phyloP scores from a whole-genome alignment of 2,329 filamentous ascomycete genomes.

The Graphilbum sp. region DNA sequence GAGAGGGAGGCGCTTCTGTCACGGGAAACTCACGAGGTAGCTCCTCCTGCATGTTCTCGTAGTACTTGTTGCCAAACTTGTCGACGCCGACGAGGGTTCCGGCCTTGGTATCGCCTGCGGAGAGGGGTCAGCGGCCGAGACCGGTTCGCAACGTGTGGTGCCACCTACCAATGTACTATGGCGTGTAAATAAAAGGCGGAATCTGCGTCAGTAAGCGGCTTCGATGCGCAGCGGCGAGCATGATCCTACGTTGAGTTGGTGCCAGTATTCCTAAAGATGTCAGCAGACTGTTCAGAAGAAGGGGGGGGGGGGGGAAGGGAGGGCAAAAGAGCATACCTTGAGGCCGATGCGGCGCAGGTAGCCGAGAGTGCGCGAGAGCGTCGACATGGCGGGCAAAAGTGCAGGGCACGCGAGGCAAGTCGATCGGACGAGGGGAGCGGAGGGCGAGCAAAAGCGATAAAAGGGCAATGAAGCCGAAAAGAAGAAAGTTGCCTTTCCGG shows the following conservation, averaged over 20 bases:
- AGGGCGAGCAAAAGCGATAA: background rate
- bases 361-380: slow-evolving; percentile 65
- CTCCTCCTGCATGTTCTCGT: slow-evolving; percentile 88
- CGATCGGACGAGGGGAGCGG: too few relatives aligned
- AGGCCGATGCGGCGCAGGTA: slow-evolving; percentile 79
- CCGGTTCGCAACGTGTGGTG: background rate
- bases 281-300: too few relatives aligned
- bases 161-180: slow-evolving; percentile 3
- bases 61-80: slow-evolving; percentile 94
- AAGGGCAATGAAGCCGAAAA: background rate
- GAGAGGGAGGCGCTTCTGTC: background rate
- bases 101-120: slow-evolving; percentile 83
- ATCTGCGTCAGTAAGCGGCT: too few relatives aligned
- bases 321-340: slow-evolving; percentile 49
- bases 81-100: slow-evolving; percentile 74
- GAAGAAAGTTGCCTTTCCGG: background rate
- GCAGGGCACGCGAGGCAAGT: too few relatives aligned
- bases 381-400: slow-evolving; percentile 84
- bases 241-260: slow-evolving; percentile 89
- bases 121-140: background rate
- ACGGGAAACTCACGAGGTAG: slow-evolving; percentile 72
- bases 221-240: too few relatives aligned
- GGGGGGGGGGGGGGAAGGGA: too few relatives aligned
- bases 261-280: slow-evolving; percentile 59
- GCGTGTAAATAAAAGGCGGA: too few relatives aligned